These are phyloP conservation scores for Ziziphus jujuba DNA, from an alignment of 306 rosid species.

Conservation along the genomic window DNA sequence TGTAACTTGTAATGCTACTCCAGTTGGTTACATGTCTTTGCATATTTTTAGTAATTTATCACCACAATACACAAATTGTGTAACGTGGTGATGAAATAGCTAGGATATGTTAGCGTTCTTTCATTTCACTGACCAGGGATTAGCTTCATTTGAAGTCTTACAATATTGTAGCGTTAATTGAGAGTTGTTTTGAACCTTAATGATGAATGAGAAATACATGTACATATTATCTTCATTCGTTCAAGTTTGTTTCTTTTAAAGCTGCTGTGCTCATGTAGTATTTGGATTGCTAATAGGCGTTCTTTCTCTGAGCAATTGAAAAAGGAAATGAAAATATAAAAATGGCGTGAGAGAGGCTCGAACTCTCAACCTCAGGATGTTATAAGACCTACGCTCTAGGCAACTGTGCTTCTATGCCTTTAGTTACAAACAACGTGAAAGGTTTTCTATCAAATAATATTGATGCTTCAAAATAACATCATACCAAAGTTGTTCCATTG, in stretches of 20 bases:
- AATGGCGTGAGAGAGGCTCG: slow-evolving; percentile 61
- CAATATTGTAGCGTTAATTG: neutral
- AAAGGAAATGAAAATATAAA: neutral
- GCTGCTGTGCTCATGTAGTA: too few relatives aligned
- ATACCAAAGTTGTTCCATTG: too few relatives aligned
- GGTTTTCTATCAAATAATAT: too few relatives aligned
- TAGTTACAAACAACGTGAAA: too few relatives aligned
- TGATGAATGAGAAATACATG: too few relatives aligned
- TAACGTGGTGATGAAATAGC: slow-evolving; percentile 14
- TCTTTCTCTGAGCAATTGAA: neutral
- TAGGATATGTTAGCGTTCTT: neutral
- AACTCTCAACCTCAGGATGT: slow-evolving; percentile 79
- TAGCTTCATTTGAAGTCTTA: neutral
- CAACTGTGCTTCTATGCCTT: slow-evolving; percentile 73
- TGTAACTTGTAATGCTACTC: neutral
- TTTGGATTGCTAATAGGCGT: too few relatives aligned
- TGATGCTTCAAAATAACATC: too few relatives aligned
- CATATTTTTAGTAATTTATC: too few relatives aligned
- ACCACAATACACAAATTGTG: too few relatives aligned
- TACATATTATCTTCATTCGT: too few relatives aligned
- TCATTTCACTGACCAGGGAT: neutral
- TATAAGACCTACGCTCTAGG: slow-evolving; percentile 76
- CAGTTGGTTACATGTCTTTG: neutral
- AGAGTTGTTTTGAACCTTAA: too few relatives aligned
- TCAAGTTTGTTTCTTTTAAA: neutral